Percentiles rank a stretch among this genome's conserved stretches.
These are phyloP conservation scores for Rhizophagus sp. DNA, from an alignment of 192 early-diverging fungal genomes.

Conservation along the genomic window DNA sequence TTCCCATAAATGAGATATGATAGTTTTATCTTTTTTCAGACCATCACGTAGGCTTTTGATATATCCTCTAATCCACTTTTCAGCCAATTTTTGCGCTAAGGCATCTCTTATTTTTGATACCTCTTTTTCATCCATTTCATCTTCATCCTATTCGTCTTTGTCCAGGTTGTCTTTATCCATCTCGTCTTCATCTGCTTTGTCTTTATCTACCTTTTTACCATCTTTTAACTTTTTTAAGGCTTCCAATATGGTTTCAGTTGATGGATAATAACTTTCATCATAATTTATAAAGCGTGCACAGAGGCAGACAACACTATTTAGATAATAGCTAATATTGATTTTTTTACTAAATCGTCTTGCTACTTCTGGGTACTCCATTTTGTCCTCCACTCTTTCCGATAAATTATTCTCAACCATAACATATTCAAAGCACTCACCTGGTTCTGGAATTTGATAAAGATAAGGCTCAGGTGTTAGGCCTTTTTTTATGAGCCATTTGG, in stretches of 20 bases:
- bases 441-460: not conserved
- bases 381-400: not conserved
- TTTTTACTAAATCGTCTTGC: not conserved
- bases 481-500: not conserved
- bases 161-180: no score
- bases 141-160: no score
- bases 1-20: slow-evolving; percentile 23
- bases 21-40: slow-evolving; percentile 18
- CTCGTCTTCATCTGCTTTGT: no score
- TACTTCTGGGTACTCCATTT: not conserved
- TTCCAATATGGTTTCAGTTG: no score
- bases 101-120: not conserved
- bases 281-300: not conserved
- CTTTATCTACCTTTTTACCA: no score
- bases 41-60: slow-evolving; percentile 19
- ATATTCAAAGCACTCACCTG: not conserved
- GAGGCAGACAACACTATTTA: no score
- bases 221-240: slow-evolving; percentile 2
- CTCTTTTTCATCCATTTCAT: not conserved
- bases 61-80: slow-evolving; percentile 16
- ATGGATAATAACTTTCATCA: not conserved
- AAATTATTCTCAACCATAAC: not conserved
- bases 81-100: slow-evolving; percentile 4
- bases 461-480: not conserved
- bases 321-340: not conserved